These are phyloP conservation scores for Aegle marmelos DNA, from an alignment of 345 rosid species.

Conservation along the genomic window DNA sequence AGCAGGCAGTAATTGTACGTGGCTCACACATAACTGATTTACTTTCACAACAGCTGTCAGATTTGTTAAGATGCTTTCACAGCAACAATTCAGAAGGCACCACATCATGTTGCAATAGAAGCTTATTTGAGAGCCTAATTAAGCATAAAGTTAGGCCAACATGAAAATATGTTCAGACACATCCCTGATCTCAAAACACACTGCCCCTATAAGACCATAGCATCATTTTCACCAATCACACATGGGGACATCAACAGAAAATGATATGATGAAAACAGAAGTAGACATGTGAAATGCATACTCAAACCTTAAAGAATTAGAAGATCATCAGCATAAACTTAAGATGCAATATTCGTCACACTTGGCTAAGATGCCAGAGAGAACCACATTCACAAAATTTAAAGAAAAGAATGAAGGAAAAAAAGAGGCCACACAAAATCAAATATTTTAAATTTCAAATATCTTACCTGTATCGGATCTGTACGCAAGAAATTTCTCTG, in stretches of 20 bases:
- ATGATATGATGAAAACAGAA: not conserved
- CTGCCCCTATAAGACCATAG: not conserved
- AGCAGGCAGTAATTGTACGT: not conserved
- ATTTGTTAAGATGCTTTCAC: not conserved
- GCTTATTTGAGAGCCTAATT: not conserved
- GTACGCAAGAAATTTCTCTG: conserved; percentile 79
- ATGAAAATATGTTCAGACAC: not conserved
- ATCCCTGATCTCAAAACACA: not conserved
- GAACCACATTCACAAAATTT: not conserved
- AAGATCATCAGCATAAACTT: not conserved
- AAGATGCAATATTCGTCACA: not conserved
- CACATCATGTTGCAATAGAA: not conserved
- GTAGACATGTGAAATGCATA: too few species aligned
- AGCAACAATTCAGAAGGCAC: not conserved
- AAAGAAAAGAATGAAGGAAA: not conserved
- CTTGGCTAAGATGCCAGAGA: not conserved
- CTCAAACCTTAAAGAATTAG: not conserved
- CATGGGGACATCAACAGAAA: not conserved
- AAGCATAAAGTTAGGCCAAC: not conserved
- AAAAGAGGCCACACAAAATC: not conserved
- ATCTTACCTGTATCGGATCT: conserved; percentile 70
- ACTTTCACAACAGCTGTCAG: too few species aligned
- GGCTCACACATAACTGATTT: not conserved
- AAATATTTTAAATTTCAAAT: not conserved
- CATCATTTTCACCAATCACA: not conserved